phyloP scores from a whole-genome alignment of 371 early-diverging fungal genomes.

The Mucor mucedo region DNA sequence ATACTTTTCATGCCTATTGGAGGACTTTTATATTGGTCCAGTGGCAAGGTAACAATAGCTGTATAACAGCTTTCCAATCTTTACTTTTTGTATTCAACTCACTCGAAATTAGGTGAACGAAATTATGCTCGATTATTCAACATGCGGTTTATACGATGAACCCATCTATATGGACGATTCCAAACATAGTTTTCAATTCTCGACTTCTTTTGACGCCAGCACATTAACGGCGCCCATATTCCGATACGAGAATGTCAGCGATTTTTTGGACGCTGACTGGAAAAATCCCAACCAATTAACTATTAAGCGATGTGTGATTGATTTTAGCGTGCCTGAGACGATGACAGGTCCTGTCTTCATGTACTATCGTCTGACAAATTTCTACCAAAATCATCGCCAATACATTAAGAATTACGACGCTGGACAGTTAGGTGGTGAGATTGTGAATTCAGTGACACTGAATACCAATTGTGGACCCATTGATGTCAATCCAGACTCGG shows the following conservation, averaged over 20 bases:
- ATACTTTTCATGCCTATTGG: constrained; percentile 93
- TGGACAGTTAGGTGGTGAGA: constrained; percentile 80
- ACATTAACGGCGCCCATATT: constrained; percentile 40
- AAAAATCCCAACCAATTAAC: constrained; percentile 48
- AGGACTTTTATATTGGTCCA: constrained; percentile 75
- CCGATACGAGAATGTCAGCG: constrained; percentile 31
- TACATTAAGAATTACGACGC: constrained; percentile 92
- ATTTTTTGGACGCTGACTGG: constrained; percentile 41
- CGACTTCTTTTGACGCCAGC: constrained; percentile 10
- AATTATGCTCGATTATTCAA: constrained; percentile 89
- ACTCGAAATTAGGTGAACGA: constrained; percentile 63
- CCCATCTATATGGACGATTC: constrained; percentile 39
- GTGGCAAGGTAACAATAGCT: constrained; percentile 54
- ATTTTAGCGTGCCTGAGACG: constrained; percentile 70
- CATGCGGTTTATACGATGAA: constrained; percentile 59
- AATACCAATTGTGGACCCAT: constrained; percentile 61
- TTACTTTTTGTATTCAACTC: background rate
- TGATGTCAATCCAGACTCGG: constrained; percentile 23
- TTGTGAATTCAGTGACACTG: constrained; percentile 18
- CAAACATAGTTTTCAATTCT: constrained; percentile 29
- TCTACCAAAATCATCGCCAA: constrained; percentile 97
- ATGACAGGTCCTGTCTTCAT: constrained; percentile 85
- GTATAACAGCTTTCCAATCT: background rate
- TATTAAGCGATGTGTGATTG: constrained; percentile 72
- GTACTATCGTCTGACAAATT: constrained; percentile 95